A percentile compares a stretch with the other conserved stretches of the same genome.
phyloP scores from a whole-genome alignment of 495 filamentous ascomycete species.

The Margaritispora aquatica region DNA sequence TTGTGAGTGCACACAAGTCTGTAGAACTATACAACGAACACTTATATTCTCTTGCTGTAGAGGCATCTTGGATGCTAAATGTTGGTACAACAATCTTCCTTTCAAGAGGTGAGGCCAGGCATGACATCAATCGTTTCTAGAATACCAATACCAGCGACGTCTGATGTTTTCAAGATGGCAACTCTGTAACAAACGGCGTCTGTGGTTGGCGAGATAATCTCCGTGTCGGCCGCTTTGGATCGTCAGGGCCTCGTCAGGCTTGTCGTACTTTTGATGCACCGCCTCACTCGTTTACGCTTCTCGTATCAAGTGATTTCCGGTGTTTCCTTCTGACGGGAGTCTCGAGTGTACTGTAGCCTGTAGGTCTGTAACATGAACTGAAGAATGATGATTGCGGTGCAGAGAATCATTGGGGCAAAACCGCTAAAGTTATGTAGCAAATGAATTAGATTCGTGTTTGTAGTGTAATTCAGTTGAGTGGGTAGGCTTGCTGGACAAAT shows the following conservation, averaged over 20 bases:
- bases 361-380: too few relatives aligned
- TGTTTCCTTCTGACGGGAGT: too few relatives aligned
- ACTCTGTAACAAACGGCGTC: conserved; percentile 10
- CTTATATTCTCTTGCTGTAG: too few relatives aligned
- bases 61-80: too few relatives aligned
- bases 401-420: too few relatives aligned
- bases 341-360: too few relatives aligned
- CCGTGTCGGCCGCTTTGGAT: not conserved
- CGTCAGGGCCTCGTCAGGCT: not conserved
- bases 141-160: conserved; percentile 10
- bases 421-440: too few relatives aligned
- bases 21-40: too few relatives aligned
- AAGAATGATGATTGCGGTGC: too few relatives aligned
- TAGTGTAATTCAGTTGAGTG: too few relatives aligned
- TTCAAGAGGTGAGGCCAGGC: not conserved
- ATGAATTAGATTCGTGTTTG: too few relatives aligned
- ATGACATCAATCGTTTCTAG: conserved; percentile 20
- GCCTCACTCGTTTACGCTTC: conserved; percentile 4
- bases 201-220: conserved; percentile 6
- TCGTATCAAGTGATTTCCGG: not conserved
- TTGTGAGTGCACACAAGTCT: not conserved
- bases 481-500: too few relatives aligned
- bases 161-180: conserved; percentile 12
- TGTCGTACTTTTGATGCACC: conserved; percentile 7
- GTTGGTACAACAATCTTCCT: not conserved